Conservation (phyloP, 2,329 filamentous ascomycete genomes). For the Hypomyces rosellus region DNA sequence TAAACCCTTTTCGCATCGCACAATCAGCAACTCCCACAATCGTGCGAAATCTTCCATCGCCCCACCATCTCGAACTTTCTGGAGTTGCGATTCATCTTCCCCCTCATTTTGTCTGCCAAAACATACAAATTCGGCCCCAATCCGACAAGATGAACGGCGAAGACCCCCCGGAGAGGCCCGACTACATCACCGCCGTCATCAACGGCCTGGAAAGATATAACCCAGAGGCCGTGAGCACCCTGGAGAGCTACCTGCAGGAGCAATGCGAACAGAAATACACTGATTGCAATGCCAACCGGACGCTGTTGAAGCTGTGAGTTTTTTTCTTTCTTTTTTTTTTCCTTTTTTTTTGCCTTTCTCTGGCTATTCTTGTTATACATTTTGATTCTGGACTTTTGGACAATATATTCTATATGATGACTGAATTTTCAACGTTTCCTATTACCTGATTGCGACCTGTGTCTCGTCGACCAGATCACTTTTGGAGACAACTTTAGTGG, state of each 20-base stretch:
- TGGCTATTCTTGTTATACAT: no score
- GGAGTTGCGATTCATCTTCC: constrained; percentile 20
- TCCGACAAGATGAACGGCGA: constrained; percentile 60
- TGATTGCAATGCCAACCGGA: constrained; percentile 95
- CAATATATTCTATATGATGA: constrained; percentile 56
- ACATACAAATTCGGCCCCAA: constrained; percentile 7
- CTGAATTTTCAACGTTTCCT: constrained; percentile 83
- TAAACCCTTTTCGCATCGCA: constrained; percentile 31
- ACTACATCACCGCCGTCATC: constrained; percentile 87
- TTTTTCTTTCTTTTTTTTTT: no score
- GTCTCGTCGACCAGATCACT: constrained; percentile 29
- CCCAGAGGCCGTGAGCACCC: constrained; percentile 85
- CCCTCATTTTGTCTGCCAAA: constrained; percentile 14
- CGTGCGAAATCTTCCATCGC: constrained; percentile 36
- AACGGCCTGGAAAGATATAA: constrained; percentile 98
- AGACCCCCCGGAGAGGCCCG: constrained; percentile 85
- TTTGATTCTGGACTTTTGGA: not conserved
- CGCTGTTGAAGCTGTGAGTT: constrained; percentile 89
- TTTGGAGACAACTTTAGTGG: constrained; percentile 47
- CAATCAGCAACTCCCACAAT: constrained; percentile 36
- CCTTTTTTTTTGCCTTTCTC: no score
- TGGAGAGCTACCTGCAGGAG: constrained; percentile 89
- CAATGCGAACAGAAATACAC: constrained; percentile 94
- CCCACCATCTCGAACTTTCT: constrained; percentile 35
- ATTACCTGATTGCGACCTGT: constrained; percentile 75